A percentile compares a stretch with the other conserved stretches of the same genome.
These are phyloP conservation scores for Candida railenensis DNA, from an alignment of 805 yeast genomes.

Conservation along the genomic window DNA sequence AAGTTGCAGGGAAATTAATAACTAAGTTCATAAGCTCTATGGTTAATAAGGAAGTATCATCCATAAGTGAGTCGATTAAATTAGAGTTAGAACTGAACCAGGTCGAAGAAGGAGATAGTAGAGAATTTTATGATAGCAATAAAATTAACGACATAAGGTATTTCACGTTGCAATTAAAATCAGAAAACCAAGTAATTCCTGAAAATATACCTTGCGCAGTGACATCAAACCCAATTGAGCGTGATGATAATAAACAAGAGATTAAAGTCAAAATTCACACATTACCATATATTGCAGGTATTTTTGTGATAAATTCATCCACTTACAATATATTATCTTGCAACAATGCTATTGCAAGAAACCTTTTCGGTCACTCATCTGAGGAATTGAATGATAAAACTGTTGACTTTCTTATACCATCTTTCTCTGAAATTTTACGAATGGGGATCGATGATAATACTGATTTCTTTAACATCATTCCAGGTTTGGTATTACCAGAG, in stretches of 20 bases:
- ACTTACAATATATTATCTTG: slow-evolving; percentile 60
- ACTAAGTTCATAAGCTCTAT: slow-evolving; percentile 14
- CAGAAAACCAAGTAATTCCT: slow-evolving; percentile 21
- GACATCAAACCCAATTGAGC: slow-evolving; percentile 56
- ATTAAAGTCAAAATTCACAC: slow-evolving; percentile 69
- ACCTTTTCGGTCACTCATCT: slow-evolving; percentile 69
- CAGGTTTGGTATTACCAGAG: slow-evolving; percentile 86
- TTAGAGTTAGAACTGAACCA: slow-evolving; percentile 17
- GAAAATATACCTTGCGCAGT: slow-evolving; percentile 70
- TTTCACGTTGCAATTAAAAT: slow-evolving; percentile 50
- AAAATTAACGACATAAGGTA: slow-evolving; percentile 46
- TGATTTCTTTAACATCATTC: slow-evolving; percentile 24
- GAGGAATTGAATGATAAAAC: slow-evolving; percentile 39
- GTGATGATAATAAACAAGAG: slow-evolving; percentile 36
- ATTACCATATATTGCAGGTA: slow-evolving; percentile 84
- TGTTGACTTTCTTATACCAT: slow-evolving; percentile 61
- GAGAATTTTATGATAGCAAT: slow-evolving; percentile 4
- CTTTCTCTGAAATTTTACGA: slow-evolving; percentile 49
- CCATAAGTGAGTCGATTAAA: slow-evolving; percentile 26
- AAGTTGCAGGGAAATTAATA: slow-evolving; percentile 36
- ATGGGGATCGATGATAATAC: slow-evolving; percentile 32
- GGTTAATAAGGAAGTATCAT: slow-evolving; percentile 7
- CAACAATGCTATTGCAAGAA: slow-evolving; percentile 75
- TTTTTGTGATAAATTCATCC: slow-evolving; percentile 62
- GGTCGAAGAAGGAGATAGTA: background rate